Percentiles rank a stretch among this genome's conserved stretches.
phyloP scores from a whole-genome alignment of 2,329 filamentous ascomycete genomes.

The Cryphonectria carpinicola region DNA sequence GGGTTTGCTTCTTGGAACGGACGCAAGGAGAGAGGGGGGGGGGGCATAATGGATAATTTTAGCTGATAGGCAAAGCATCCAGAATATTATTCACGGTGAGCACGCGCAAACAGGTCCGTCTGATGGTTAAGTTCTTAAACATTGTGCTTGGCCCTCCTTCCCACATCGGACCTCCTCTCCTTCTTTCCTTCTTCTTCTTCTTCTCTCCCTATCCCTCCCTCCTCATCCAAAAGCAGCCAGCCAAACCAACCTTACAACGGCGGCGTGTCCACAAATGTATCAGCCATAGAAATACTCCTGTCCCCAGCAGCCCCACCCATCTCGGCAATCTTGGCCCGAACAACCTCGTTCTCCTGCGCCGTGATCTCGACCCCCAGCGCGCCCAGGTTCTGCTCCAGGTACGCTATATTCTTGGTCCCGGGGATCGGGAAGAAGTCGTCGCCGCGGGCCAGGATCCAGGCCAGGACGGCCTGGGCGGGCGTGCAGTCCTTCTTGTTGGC shows the following conservation, averaged over 20 bases:
- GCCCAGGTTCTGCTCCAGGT: slow-evolving; percentile 51
- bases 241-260: background rate
- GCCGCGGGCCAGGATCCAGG: slow-evolving; percentile 66
- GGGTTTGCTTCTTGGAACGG: background rate
- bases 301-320: slow-evolving; percentile 15
- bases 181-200: background rate
- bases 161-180: background rate
- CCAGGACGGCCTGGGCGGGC: slow-evolving; percentile 61
- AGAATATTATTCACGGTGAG: background rate
- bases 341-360: slow-evolving; percentile 40
- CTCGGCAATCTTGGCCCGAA: slow-evolving; percentile 36
- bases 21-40: no score
- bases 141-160: background rate
- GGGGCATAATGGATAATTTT: background rate
- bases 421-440: slow-evolving; percentile 64
- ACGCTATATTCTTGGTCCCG: slow-evolving; percentile 52
- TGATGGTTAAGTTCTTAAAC: background rate
- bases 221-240: background rate
- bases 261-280: slow-evolving; percentile 16
- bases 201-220: background rate
- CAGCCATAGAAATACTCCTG: background rate
- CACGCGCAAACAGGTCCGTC: background rate
- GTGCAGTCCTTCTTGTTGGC: slow-evolving; percentile 61
- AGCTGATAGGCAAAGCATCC: background rate
- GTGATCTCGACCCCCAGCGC: slow-evolving; percentile 40